Base-by-base conservation (phyloP, 805 yeast genomes). In the Tetrapisispora fleetii region DNA sequence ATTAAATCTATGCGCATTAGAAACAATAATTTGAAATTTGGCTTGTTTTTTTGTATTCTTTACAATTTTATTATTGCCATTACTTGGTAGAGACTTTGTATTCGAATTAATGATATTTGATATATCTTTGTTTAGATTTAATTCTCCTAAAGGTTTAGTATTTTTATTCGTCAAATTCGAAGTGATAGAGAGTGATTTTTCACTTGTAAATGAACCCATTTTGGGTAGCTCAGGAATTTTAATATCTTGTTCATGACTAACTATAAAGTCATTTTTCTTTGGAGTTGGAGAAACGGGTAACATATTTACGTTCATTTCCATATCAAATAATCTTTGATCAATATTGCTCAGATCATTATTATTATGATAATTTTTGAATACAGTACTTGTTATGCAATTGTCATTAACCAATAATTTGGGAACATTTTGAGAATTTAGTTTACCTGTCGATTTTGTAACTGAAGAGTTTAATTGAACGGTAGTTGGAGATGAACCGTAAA, bases 201-300 rank as follows among this genome's bases (percentile, higher is more conserved):
- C 64, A 43, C 64, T 62, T 37, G 51, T 59, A 50, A 65, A 65
- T 2, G 68, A 64, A 3, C 69, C 69, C 69, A 65, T 65, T 43
- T 64, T 65, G 13, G 69, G 69, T 41, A 65, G 51, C 45, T 64
- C 68, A 1, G 66, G 67, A 3, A 64, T 57, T 19, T 50, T 53
- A 17, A 62, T 46, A 30, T 22, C 45, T 44, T 46, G 46, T 10
- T 18, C 30, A 41, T 17, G 40, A 21, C 35, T 35, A 21, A 17
- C 24, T 24, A 32, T 38, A 4, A 33, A 24, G 24, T 43, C 41
- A 45, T 43, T 30, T 36, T 57, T 57, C 43, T 63, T 63, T 2
- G 68, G 67, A 9, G 68, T 63, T 11, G 68, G 67, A 18, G 68
- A 62, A 28, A 59, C 49, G 10, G 63, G 59, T 14, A 61, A 42